Evolutionary conservation across 1,284 basidiomycete genomes (phyloP), one percentile per base, ranked within the genome.

Genomic region (Gymnopus androsaceus): DNA sequence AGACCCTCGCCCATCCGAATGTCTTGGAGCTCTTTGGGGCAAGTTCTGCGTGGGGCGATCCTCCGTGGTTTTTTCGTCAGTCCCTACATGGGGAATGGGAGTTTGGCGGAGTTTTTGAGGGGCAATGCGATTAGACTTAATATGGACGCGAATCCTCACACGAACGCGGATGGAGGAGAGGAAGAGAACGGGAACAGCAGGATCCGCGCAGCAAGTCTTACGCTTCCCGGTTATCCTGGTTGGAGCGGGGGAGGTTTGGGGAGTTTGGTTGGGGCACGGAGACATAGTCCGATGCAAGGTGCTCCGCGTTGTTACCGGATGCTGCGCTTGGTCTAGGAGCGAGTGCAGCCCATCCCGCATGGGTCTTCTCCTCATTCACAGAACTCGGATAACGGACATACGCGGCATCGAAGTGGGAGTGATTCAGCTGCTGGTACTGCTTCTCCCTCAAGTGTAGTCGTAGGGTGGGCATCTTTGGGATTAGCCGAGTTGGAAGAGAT

Each of bases 61-160:
- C 79, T 8, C 85, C 85, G 8, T 88, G 83, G 82, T 87, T 87
- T 71, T 76, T 87, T 47, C n/a, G 85, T 92, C 37, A 46, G 40
- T 19, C 56, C 56, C 8, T 57, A 57, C 30, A 19, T 57, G 64
- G 59, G 62, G 55, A 50, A 56, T n/a, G 53, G 51, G 5, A 55
- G 46, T 30, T 31, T 52, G 21, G 23, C 41, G 12, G 55, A 52
- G 33, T 57, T 45, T 31, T 17, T 57, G 33, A 33, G 47, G 19
- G 19, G 41, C 15, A 27, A 15, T 27, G 25, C 41, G 34, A n/a
- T n/a, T n/a, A n/a, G n/a, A n/a, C n/a, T n/a, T n/a, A n/a, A n/a
- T n/a, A n/a, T n/a, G n/a, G n/a, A n/a, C n/a, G n/a, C n/a, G n/a
- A n/a, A n/a, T n/a, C n/a, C n/a, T n/a, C n/a, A n/a, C n/a, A n/a